A percentile compares a stretch with the other conserved stretches of the same genome.
Evolutionary conservation across 805 yeast genomes (phyloP).

Genomic region (Zygoascus ofunaensis): DNA sequence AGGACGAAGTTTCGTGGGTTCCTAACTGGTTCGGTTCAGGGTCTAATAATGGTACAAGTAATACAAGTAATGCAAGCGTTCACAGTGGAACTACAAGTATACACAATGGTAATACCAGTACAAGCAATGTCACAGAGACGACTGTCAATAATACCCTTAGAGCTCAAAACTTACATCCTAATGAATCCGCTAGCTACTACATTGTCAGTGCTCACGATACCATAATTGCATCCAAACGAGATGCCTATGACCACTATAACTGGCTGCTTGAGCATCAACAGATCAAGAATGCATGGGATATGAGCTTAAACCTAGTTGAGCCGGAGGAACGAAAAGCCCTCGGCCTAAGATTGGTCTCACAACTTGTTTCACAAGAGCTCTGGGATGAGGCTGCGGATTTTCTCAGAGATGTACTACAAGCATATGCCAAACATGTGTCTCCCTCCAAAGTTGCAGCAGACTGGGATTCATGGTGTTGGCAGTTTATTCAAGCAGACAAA

Average conservation of each 20-base stretch:
- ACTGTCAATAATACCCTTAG: no score
- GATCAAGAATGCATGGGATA: conserved; percentile 68
- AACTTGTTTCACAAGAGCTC: conserved; percentile 28
- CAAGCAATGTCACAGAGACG: no score
- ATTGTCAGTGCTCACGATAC: conserved; percentile 77
- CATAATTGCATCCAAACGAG: conserved; percentile 64
- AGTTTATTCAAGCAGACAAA: conserved; percentile 42
- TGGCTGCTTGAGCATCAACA: conserved; percentile 57
- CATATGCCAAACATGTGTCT: conserved; percentile 21
- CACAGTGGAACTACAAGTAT: no score
- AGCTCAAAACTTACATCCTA: conserved; percentile 22
- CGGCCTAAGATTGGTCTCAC: conserved; percentile 48
- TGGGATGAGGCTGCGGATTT: conserved; percentile 53
- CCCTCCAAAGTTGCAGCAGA: conserved; percentile 22
- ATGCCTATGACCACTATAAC: conserved; percentile 54
- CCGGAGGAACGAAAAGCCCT: conserved; percentile 43
- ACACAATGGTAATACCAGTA: no score
- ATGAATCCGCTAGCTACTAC: no score
- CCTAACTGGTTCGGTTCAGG: not conserved
- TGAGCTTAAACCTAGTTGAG: conserved; percentile 50
- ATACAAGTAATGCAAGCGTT: no score
- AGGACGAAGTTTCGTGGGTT: not conserved
- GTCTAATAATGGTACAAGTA: not conserved
- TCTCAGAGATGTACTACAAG: conserved; percentile 34
- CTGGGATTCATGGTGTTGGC: conserved; percentile 60